Percentiles rank a stretch among this genome's conserved stretches.
Conservation (phyloP, 2,329 filamentous ascomycete species). For the Hypoxylon sp. region DNA sequence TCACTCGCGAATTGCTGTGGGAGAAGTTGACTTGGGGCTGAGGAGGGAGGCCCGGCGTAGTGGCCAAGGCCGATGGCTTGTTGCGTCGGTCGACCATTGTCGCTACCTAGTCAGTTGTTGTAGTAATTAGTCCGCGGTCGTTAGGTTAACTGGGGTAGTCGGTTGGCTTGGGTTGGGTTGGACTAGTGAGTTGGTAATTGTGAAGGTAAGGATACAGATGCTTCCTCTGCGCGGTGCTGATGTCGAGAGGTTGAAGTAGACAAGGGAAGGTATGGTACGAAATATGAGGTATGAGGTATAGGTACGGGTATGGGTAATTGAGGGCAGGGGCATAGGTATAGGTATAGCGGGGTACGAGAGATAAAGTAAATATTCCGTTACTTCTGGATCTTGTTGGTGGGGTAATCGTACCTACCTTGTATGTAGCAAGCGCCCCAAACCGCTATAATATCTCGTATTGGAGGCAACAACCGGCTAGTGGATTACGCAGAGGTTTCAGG, state of each 20-base stretch:
- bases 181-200: not conserved
- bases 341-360: conserved; percentile 29
- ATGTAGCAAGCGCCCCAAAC: conserved; percentile 9
- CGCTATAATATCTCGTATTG: conserved; percentile 1
- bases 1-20: conserved; percentile 77
- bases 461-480: not conserved
- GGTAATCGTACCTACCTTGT: conserved; percentile 33
- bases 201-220: not conserved
- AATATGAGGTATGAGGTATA: no score
- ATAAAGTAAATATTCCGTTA: conserved; percentile 37
- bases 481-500: conserved; percentile 5
- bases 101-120: conserved; percentile 9
- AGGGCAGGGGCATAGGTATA: conserved; percentile 8
- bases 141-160: no score
- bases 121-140: conserved; percentile 4
- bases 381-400: conserved; percentile 35
- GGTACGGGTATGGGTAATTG: no score
- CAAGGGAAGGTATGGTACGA: conserved; percentile 5
- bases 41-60: conserved; percentile 79
- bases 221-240: not conserved
- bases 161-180: not conserved
- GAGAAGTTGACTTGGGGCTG: conserved; percentile 81
- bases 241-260: conserved; percentile 12
- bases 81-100: conserved; percentile 85
- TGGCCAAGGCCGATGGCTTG: conserved; percentile 81